These are phyloP conservation scores for Rhododendron molle DNA, from an alignment of 148 eudicot genomes.

Conservation along the genomic window DNA sequence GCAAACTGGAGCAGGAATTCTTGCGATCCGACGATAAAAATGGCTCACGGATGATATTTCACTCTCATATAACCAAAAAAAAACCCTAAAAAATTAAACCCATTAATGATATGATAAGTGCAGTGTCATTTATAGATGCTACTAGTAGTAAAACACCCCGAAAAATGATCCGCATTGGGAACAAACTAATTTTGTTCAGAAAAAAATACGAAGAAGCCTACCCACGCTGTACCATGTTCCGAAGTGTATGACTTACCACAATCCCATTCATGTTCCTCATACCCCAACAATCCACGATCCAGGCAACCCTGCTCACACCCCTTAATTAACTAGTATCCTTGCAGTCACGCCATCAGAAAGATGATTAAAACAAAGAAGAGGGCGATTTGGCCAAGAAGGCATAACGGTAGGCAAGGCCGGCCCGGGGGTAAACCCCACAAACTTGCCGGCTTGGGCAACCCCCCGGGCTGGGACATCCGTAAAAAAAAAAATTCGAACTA, in stretches of 20 bases:
- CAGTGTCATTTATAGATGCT: not conserved
- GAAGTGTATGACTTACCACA: too few species aligned
- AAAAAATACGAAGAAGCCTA: too few species aligned
- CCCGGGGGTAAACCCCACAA: too few species aligned
- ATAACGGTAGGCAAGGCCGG: not conserved
- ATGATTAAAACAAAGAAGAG: not conserved
- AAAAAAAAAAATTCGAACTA: too few species aligned
- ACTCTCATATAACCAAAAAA: not conserved
- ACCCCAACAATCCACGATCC: too few species aligned
- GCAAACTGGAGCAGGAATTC: not conserved
- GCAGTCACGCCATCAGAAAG: not conserved
- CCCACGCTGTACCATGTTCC: too few species aligned
- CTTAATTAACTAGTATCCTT: not conserved
- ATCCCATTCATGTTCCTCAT: too few species aligned
- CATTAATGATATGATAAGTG: not conserved
- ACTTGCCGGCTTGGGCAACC: too few species aligned
- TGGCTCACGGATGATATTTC: not conserved
- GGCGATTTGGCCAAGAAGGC: not conserved
- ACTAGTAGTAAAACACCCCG: not conserved
- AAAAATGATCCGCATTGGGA: too few species aligned
- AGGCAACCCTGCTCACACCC: not conserved
- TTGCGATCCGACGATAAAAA: not conserved
- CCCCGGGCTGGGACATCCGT: too few species aligned
- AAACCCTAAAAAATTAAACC: not conserved
- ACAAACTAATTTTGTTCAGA: too few species aligned